Evolutionary conservation across 331 rosid genomes (phyloP).

Genomic region (Cydonia oblonga): DNA sequence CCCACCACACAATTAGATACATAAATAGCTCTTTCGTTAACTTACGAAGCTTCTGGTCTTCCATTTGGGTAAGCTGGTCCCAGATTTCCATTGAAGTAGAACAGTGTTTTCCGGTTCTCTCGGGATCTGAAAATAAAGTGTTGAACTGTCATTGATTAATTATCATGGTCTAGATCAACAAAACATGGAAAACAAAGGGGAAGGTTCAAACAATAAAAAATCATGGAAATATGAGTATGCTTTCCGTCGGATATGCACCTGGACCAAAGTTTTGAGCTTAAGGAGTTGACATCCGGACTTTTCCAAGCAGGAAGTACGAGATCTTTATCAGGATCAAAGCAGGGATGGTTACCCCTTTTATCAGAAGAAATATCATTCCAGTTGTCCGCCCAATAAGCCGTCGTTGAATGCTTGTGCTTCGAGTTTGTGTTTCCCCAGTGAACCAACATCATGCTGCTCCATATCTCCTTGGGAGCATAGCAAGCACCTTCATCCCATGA

Average conservation of each 20-base stretch:
- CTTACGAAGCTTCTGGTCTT: conserved; percentile 83
- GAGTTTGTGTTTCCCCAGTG: conserved; percentile 98
- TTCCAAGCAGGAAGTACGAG: conserved; percentile 99
- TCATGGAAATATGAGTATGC: background rate
- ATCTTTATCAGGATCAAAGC: conserved; percentile 91
- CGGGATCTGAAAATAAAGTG: conserved; percentile 46
- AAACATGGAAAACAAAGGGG: too few species aligned
- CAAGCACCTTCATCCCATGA: conserved; percentile 99
- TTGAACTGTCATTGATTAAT: conserved; percentile 1
- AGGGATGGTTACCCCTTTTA: conserved; percentile 75
- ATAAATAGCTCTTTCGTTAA: conserved; percentile 13
- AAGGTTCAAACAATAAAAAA: too few species aligned
- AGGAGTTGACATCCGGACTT: conserved; percentile 49
- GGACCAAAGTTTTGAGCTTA: conserved; percentile 62
- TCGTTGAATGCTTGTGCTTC: conserved; percentile 85
- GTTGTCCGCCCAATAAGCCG: conserved; percentile 89
- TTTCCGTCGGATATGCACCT: conserved; percentile 29
- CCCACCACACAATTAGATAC: background rate
- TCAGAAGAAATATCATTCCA: conserved; percentile 66
- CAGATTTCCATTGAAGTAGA: conserved; percentile 96
- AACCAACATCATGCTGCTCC: conserved; percentile 96
- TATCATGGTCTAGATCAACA: conserved; percentile 1
- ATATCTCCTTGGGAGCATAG: conserved; percentile 98
- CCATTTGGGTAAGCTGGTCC: conserved; percentile 72
- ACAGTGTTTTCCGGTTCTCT: conserved; percentile 62